Evolutionary conservation across 2,329 filamentous ascomycete species (phyloP).

Genomic region (Elsinoe ampelina): DNA sequence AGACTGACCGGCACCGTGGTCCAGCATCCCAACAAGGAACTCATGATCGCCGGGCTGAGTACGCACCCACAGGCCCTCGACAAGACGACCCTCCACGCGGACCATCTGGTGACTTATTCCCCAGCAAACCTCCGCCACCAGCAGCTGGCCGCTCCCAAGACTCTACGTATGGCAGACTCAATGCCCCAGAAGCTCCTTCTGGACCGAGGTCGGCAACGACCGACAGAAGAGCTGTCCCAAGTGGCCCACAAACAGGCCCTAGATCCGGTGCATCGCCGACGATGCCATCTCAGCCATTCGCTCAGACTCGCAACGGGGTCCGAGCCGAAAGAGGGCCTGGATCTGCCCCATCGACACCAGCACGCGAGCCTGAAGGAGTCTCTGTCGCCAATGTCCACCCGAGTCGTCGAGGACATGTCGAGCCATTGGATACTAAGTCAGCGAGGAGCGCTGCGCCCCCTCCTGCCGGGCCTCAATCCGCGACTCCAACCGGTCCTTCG

Average conservation of each 20-base stretch:
- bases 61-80: slow-evolving; percentile 46
- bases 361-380: slow-evolving; percentile 19
- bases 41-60: slow-evolving; percentile 28
- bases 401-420: slow-evolving; percentile 21
- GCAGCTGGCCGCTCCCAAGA: slow-evolving; percentile 24
- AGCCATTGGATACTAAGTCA: slow-evolving; percentile 22
- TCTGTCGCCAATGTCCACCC: slow-evolving; percentile 22
- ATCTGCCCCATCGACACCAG: slow-evolving; percentile 23
- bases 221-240: slow-evolving; percentile 25
- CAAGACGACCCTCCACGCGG: slow-evolving; percentile 18
- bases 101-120: not conserved
- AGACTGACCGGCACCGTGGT: slow-evolving; percentile 30
- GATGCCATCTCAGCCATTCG: slow-evolving; percentile 22
- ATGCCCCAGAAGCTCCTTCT: slow-evolving; percentile 43
- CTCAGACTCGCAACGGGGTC: slow-evolving; percentile 9
- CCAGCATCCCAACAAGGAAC: slow-evolving; percentile 18
- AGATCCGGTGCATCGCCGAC: slow-evolving; percentile 30
- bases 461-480: slow-evolving; percentile 18
- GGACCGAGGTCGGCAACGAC: slow-evolving; percentile 37
- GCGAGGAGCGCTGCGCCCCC: slow-evolving; percentile 16
- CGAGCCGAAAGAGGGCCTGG: slow-evolving; percentile 17
- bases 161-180: slow-evolving; percentile 41
- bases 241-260: slow-evolving; percentile 27
- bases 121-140: not conserved
- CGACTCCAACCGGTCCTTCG: slow-evolving; percentile 23